These are phyloP conservation scores for Pyricularia grisea DNA, from an alignment of 2,329 filamentous ascomycete species.

Conservation along the genomic window DNA sequence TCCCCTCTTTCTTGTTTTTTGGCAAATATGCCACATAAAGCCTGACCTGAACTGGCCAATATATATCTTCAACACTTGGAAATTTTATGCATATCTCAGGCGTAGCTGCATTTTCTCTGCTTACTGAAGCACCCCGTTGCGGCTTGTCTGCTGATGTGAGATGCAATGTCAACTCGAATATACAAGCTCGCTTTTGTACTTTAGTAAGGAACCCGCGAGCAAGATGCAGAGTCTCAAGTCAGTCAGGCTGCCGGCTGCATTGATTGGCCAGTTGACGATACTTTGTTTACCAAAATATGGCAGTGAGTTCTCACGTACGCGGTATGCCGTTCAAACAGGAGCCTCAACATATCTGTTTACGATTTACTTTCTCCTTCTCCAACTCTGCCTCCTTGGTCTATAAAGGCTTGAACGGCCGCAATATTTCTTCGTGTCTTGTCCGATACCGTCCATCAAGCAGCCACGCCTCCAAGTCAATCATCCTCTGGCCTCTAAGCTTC, in stretches of 20 bases:
- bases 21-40: too few species aligned
- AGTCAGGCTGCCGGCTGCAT: not conserved
- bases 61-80: not conserved
- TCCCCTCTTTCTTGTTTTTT: too few species aligned
- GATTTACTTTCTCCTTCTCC: not conserved
- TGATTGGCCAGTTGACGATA: not conserved
- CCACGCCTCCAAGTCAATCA: not conserved
- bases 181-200: too few species aligned
- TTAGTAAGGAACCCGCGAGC: too few species aligned
- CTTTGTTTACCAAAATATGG: too few species aligned
- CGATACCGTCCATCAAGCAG: not conserved
- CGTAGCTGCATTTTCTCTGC: too few species aligned
- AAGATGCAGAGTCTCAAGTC: too few species aligned
- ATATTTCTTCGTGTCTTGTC: not conserved
- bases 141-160: not conserved
- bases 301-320: too few species aligned
- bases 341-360: not conserved
- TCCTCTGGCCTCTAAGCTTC: not conserved
- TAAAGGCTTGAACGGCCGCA: not conserved
- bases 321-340: not conserved
- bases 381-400: not conserved
- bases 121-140: not conserved
- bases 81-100: too few species aligned
- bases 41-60: not conserved
- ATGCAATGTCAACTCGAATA: not conserved